phyloP scores from a whole-genome alignment of 169 alveolate species.

The Theileria sp. region DNA sequence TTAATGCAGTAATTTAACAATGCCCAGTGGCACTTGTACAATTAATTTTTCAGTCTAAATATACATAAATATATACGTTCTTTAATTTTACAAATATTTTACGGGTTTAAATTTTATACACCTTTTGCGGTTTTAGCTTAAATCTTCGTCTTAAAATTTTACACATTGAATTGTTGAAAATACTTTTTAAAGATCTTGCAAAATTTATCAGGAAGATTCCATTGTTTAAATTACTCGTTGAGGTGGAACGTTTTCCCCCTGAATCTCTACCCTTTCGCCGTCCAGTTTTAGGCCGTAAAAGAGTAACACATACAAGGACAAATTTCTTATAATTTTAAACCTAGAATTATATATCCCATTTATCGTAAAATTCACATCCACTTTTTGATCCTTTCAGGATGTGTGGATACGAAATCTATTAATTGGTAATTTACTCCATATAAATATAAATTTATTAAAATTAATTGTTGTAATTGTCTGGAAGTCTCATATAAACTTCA shows the following conservation, averaged over 20 bases:
- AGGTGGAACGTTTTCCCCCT: background rate
- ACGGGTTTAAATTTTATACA: background rate
- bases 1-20: background rate
- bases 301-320: background rate
- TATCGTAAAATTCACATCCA: background rate
- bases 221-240: too few relatives aligned
- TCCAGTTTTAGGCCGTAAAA: background rate
- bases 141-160: background rate
- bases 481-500: slow-evolving; percentile 57
- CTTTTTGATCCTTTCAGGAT: background rate
- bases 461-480: slow-evolving; percentile 3
- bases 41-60: background rate
- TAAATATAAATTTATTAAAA: background rate
- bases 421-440: background rate
- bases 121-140: background rate
- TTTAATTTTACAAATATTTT: background rate
- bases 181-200: too few relatives aligned
- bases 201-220: too few relatives aligned
- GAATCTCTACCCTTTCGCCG: background rate
- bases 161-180: background rate
- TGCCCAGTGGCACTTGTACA: background rate
- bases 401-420: background rate
- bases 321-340: background rate
- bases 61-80: background rate
- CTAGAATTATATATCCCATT: background rate